Percentiles rank a stretch among this genome's conserved stretches.
phyloP scores from a whole-genome alignment of 2,329 filamentous ascomycete genomes.

The Alternaria metachromatica region DNA sequence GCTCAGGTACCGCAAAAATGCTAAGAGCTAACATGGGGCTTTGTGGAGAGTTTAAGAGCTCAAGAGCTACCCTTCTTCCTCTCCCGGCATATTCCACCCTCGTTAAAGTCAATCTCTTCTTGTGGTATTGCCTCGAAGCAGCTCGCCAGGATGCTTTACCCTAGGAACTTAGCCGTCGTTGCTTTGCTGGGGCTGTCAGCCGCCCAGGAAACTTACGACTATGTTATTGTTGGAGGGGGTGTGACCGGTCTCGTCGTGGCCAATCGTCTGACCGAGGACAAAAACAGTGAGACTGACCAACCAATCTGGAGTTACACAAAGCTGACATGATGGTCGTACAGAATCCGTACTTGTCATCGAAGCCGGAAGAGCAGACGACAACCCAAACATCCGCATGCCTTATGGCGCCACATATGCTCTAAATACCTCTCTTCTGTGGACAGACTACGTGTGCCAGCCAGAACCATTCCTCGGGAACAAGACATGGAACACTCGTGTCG shows the following conservation, averaged over 20 bases:
- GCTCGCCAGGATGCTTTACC: constrained; percentile 27
- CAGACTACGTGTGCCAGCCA: constrained; percentile 24
- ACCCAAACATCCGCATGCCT: constrained; percentile 30
- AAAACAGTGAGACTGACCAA: constrained; percentile 6
- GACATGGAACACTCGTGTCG: constrained; percentile 25
- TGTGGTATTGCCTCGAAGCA: background rate
- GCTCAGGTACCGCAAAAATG: background rate
- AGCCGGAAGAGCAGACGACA: constrained; percentile 31
- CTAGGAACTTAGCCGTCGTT: constrained; percentile 18
- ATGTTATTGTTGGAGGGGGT: constrained; percentile 38
- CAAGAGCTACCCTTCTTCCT: constrained; percentile 4
- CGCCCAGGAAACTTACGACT: constrained; percentile 31
- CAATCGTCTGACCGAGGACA: constrained; percentile 28
- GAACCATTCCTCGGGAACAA: constrained; percentile 25
- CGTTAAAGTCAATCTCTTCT: background rate
- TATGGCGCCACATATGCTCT: constrained; percentile 29
- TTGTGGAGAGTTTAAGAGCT: background rate
- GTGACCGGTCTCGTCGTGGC: constrained; percentile 35
- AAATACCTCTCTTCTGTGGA: constrained; percentile 29
- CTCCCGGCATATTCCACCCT: background rate
- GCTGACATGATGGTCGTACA: constrained; percentile 7
- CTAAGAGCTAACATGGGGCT: background rate
- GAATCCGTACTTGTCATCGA: constrained; percentile 39
- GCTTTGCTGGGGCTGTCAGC: constrained; percentile 19
- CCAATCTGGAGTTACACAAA: background rate